phyloP scores from a whole-genome alignment of 2,329 filamentous ascomycete genomes.

The Neofusicoccum cordaticola region DNA sequence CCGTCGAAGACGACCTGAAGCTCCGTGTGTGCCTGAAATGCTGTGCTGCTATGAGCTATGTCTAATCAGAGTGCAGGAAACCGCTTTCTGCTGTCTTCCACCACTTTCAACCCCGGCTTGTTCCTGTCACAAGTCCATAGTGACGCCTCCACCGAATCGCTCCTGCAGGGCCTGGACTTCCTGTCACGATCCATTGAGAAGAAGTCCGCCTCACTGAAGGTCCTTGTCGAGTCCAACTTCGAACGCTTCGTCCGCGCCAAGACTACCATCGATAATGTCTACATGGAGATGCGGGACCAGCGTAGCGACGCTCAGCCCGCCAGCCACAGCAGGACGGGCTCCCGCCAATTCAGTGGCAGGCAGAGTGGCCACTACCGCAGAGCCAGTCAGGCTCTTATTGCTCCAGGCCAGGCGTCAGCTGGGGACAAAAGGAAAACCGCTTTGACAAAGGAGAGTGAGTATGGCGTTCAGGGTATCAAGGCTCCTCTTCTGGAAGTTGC shows the following conservation, averaged over 20 bases:
- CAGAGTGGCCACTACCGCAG: conserved; percentile 51
- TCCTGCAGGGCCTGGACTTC: conserved; percentile 78
- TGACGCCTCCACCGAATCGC: conserved; percentile 74
- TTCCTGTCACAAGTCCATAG: conserved; percentile 93
- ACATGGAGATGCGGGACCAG: conserved; percentile 87
- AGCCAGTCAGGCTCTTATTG: conserved; percentile 34
- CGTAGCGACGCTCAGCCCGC: conserved; percentile 50
- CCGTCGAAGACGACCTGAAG: conserved; percentile 78
- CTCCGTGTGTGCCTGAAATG: conserved; percentile 57
- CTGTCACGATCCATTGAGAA: conserved; percentile 92
- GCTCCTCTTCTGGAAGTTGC: conserved; percentile 82
- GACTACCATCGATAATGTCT: conserved; percentile 97
- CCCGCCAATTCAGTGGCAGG: conserved; percentile 51
- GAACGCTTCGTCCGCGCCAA: conserved; percentile 97
- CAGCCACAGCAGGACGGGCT: conserved; percentile 51
- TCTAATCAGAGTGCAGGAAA: conserved; percentile 58
- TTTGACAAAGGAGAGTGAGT: conserved; percentile 75
- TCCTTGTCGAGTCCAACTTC: conserved; percentile 95
- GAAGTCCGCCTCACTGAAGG: conserved; percentile 94
- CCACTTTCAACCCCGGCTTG: conserved; percentile 85
- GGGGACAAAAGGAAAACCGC: conserved; percentile 79
- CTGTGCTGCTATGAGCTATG: not conserved
- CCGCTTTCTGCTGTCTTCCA: conserved; percentile 91
- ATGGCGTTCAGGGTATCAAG: conserved; percentile 62
- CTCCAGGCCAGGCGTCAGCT: conserved; percentile 28